Base-by-base conservation (phyloP, 768 basidiomycete genomes). In the Mycena amicta region DNA sequence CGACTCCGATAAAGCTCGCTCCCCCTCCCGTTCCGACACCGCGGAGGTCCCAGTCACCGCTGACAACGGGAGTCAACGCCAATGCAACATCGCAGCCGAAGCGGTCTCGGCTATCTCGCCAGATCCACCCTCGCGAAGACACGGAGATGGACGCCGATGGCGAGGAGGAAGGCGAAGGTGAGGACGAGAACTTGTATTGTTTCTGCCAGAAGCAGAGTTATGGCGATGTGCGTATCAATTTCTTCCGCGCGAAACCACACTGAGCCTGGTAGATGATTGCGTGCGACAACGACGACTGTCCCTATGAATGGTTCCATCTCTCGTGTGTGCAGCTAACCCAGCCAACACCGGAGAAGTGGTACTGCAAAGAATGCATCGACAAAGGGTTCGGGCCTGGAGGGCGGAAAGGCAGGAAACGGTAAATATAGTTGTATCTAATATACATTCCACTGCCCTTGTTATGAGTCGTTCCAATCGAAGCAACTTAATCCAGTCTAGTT, bases 221-320 rank as follows among this genome's bases (percentile, higher is more conserved):
- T 60, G 80, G 78, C 46, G 80, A 88, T 60, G n/a, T n/a, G n/a
- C n/a, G n/a, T n/a, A n/a, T n/a, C n/a, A n/a, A n/a, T n/a, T n/a
- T n/a, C n/a, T n/a, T n/a, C n/a, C n/a, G n/a, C n/a, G n/a, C n/a
- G n/a, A n/a, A n/a, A n/a, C n/a, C n/a, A n/a, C n/a, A n/a, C n/a
- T n/a, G n/a, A n/a, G n/a, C n/a, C n/a, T n/a, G n/a, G n/a, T n/a
- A n/a, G n/a, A 89, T 89, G 88, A 86, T 89, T 66, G 87, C 83
- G 4, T 89, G 88, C 66, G 88, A 89, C 67, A 85, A 86, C 64
- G 81, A 85, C 61, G 75, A 73, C n/a, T 89, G 87, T 72, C 81
- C 79, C 3, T 85, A 81, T 67, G 85, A 89, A 85, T 89, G 87
- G 86, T 88, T 86, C 72, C 86, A 88, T 72, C 68, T 88, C 23